Base-by-base conservation (phyloP, 441 rosid species). In the Pelargonium exstipulatum region DNA sequence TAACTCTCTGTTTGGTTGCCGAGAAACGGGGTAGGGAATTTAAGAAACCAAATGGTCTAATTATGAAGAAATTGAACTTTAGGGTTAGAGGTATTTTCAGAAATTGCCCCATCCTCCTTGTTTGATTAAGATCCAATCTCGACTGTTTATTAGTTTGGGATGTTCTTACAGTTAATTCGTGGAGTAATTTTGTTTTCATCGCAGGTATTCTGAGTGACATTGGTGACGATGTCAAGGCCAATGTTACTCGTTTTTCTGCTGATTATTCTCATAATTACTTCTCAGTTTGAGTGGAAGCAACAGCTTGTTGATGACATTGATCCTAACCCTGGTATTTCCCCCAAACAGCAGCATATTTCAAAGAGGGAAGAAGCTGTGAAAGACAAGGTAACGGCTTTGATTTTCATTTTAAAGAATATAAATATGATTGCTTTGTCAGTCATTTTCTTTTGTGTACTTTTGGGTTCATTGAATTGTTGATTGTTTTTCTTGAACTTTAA, bases 211-310 rank as follows among this genome's bases (percentile, higher is more conserved):
- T 78, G 70, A 73, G 71, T 35, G 40, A 49, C 51, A 22, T 53
- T 45, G 49, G 53, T 69, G 58, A 80, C 45, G 32, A 92, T 91
- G 91, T 83, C 97, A 48, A 83, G 97, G 73, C 95, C 91, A 20
- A 80, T 91, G 83, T 49, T 91, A 46, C 88, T 91, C 0, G 93
- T 86, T 32, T 91, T 85, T 77, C 81, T 91, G 51, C 80, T 91
- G 68, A 71, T 91, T 35, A 71, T 86, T 73, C 87, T 89, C 32
- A 82, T 91, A 53, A 85, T 91, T 55, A 89, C 97, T 49, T 89
- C 95, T 35, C 97, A 89, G 65, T 91, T 91, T 64, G 97, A 91
- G 73, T 91, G 97, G 97, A 87, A 87, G 68, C 95, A 89, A 73
- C 91, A 82, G 40, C 86, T 89, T 51, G 83, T 88, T 63, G 78